Conservation (phyloP, 768 basidiomycete genomes). For the Arthromyces matolae region DNA sequence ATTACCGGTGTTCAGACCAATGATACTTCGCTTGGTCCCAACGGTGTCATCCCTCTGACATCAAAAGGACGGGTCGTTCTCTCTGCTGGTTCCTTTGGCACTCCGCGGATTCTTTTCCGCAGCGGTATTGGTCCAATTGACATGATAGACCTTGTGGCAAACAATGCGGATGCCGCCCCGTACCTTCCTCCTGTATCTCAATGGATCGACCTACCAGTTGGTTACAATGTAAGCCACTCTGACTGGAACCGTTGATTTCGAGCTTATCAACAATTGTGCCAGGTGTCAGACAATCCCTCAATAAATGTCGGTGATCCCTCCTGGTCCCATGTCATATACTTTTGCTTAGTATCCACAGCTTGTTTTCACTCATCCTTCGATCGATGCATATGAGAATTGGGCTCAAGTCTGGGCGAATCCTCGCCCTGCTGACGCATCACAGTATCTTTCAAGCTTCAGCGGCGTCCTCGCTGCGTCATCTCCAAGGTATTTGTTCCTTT, state of each 20-base stretch:
- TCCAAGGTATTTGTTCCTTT: slow-evolving; percentile 36
- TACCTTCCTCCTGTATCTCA: slow-evolving; percentile 44
- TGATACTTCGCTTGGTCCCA: slow-evolving; percentile 51
- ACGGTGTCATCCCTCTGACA: slow-evolving; percentile 52
- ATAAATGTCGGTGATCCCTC: slow-evolving; percentile 44
- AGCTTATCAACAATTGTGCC: background rate
- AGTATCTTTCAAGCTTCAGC: slow-evolving; percentile 48
- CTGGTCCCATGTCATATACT: too few species aligned
- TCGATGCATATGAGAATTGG: slow-evolving; percentile 70
- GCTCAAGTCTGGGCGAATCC: slow-evolving; percentile 52
- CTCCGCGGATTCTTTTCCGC: slow-evolving; percentile 54
- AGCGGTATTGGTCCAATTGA: slow-evolving; percentile 61
- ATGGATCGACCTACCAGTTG: slow-evolving; percentile 61
- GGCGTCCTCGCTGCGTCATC: slow-evolving; percentile 58
- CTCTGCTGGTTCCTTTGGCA: slow-evolving; percentile 54
- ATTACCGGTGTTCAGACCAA: slow-evolving; percentile 62
- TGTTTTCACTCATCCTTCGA: slow-evolving; percentile 59
- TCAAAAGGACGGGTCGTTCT: slow-evolving; percentile 58
- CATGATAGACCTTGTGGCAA: slow-evolving; percentile 49
- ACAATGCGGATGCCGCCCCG: slow-evolving; percentile 41
- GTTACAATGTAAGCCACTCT: slow-evolving; percentile 36
- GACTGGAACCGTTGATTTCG: background rate
- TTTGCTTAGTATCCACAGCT: slow-evolving; percentile 40
- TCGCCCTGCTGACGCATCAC: slow-evolving; percentile 49
- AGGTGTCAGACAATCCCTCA: slow-evolving; percentile 60